Percentiles rank a stretch among this genome's conserved stretches.
Conservation (phyloP, 169 alveolate genomes). For the Cryptosporidium sp. region DNA sequence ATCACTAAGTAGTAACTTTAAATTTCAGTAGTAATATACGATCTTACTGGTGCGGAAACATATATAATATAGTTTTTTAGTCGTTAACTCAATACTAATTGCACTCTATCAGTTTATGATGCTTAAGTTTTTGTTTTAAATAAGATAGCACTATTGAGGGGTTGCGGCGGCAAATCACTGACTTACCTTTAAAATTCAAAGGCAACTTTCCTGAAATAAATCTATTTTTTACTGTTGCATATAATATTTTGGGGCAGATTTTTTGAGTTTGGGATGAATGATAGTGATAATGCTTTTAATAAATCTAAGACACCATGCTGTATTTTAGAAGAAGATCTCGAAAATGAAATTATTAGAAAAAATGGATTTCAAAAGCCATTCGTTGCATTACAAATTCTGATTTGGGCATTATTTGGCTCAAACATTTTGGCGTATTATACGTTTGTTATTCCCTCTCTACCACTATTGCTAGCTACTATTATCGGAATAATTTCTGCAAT, state of each 20-base stretch:
- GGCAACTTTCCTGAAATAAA: background rate
- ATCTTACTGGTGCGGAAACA: background rate
- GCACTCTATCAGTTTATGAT: too few relatives aligned
- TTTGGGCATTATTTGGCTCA: constrained; percentile 60
- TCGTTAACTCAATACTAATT: background rate
- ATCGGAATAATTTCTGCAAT: constrained; percentile 28
- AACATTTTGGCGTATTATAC: constrained; percentile 33
- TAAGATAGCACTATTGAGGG: background rate
- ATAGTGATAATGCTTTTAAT: constrained; percentile 8
- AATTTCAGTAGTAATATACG: too few relatives aligned
- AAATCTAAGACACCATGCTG: constrained; percentile 38
- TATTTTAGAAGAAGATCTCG: constrained; percentile 58
- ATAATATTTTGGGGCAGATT: background rate
- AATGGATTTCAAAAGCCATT: constrained; percentile 77
- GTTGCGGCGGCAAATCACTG: background rate
- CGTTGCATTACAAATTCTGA: constrained; percentile 58
- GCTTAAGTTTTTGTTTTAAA: too few relatives aligned
- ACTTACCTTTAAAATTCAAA: background rate
- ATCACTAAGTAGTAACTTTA: too few relatives aligned
- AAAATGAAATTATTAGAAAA: constrained; percentile 31
- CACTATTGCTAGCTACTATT: background rate
- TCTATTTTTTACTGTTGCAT: background rate
- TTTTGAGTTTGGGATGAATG: constrained; percentile 40
- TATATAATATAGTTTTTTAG: too few relatives aligned
- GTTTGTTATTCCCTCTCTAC: constrained; percentile 44